Evolutionary conservation across 768 basidiomycete genomes (phyloP).

Genomic region (Vararia minispora): DNA sequence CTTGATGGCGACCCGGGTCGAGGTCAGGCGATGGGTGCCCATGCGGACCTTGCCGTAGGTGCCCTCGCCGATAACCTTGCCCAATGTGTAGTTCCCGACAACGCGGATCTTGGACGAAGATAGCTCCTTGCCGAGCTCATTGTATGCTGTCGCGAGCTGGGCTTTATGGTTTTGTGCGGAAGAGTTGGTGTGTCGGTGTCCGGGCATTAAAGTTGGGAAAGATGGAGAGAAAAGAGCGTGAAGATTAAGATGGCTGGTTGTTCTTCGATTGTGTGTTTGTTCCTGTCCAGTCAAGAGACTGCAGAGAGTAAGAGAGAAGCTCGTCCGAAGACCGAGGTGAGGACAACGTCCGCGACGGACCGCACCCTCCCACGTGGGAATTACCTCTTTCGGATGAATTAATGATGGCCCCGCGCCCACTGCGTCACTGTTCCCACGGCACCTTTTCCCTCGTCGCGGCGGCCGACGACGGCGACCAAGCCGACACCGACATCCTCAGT

Average conservation of each 20-base stretch:
- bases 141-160: constrained; percentile 90
- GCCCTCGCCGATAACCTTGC: constrained; percentile 95
- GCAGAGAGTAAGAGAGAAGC: too few species aligned
- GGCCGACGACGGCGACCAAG: too few species aligned
- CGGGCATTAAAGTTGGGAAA: constrained; percentile 12
- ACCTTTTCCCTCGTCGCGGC: too few species aligned
- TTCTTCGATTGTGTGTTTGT: too few species aligned
- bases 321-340: too few species aligned
- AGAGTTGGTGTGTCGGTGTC: constrained; percentile 22
- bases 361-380: too few species aligned
- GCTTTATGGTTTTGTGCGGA: constrained; percentile 58
- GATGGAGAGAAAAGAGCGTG: constrained; percentile 9
- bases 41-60: constrained; percentile 87
- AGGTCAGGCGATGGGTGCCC: constrained; percentile 88
- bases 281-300: too few species aligned
- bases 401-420: too few species aligned
- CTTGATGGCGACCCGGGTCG: constrained; percentile 90
- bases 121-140: constrained; percentile 93
- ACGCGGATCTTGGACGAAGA: constrained; percentile 85
- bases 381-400: too few species aligned
- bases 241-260: constrained; percentile 7
- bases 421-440: too few species aligned
- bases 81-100: constrained; percentile 89
- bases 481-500: too few species aligned
- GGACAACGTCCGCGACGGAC: too few species aligned